Evolutionary conservation across 2,329 filamentous ascomycete species (phyloP).

Genomic region (Leptosphaerulina australis): DNA sequence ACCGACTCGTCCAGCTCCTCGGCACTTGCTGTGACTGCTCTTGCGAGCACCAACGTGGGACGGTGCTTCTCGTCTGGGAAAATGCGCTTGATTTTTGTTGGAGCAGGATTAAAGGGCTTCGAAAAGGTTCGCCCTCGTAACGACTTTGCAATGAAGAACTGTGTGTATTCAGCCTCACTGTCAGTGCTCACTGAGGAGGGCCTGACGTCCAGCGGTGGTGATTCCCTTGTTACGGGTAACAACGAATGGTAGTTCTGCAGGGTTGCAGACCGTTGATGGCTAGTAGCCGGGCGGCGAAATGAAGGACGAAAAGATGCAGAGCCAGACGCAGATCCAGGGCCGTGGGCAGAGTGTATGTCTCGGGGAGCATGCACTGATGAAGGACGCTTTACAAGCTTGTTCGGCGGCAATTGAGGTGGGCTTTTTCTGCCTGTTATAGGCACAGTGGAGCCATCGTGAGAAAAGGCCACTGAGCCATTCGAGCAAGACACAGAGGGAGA

Average conservation of each 20-base stretch:
- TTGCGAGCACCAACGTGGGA: conserved; percentile 58
- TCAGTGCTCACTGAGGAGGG: conserved; percentile 28
- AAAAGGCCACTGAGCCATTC: conserved; percentile 59
- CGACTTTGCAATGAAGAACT: conserved; percentile 48
- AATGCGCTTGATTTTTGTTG: conserved; percentile 52
- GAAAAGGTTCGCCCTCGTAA: conserved; percentile 45
- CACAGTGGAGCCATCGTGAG: conserved; percentile 61
- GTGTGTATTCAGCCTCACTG: conserved; percentile 42
- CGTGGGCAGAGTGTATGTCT: conserved; percentile 51
- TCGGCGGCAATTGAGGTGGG: conserved; percentile 60
- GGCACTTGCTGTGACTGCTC: conserved; percentile 42
- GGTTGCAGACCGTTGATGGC: conserved; percentile 76
- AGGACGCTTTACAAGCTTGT: conserved; percentile 78
- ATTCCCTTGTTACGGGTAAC: conserved; percentile 37
- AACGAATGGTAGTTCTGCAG: conserved; percentile 61
- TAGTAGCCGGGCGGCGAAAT: conserved; percentile 76
- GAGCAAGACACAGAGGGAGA: conserved; percentile 70
- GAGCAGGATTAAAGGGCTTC: conserved; percentile 50
- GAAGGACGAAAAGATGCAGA: conserved; percentile 68
- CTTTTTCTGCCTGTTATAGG: conserved; percentile 62
- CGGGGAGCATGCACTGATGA: conserved; percentile 61
- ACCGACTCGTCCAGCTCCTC: conserved; percentile 47
- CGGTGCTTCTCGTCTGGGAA: conserved; percentile 51
- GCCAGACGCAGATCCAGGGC: conserved; percentile 59
- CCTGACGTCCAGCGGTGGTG: conserved; percentile 29